A percentile compares a stretch with the other conserved stretches of the same genome.
Evolutionary conservation across 2,329 filamentous ascomycete genomes (phyloP).

Genomic region (Helicocarpus griseus): DNA sequence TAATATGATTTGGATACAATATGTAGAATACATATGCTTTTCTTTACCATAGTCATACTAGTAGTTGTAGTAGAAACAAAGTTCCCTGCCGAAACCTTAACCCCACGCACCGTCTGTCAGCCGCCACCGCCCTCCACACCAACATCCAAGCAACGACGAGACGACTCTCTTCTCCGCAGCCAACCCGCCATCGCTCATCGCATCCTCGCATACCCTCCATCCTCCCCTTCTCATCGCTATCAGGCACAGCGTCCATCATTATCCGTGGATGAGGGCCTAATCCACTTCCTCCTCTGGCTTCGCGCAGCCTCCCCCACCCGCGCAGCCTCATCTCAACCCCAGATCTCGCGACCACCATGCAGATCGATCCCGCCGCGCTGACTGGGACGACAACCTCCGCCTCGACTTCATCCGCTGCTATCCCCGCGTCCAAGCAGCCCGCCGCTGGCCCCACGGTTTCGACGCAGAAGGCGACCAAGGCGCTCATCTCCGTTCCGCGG

Average conservation of each 20-base stretch:
- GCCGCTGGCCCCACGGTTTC: slow-evolving; percentile 14
- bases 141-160: neutral
- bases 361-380: slow-evolving; percentile 37
- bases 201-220: neutral
- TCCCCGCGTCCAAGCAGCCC: slow-evolving; percentile 23
- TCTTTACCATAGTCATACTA: no score
- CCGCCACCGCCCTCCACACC: neutral
- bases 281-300: slow-evolving; percentile 25
- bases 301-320: slow-evolving; percentile 25
- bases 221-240: neutral
- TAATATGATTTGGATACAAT: no score
- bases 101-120: neutral
- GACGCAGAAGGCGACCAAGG: slow-evolving; percentile 41
- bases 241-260: slow-evolving; percentile 6
- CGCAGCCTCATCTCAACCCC: slow-evolving; percentile 18
- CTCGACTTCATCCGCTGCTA: slow-evolving; percentile 18
- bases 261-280: slow-evolving; percentile 30
- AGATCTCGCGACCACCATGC: slow-evolving; percentile 28
- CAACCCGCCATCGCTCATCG: neutral
- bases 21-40: no score
- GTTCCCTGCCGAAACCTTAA: no score
- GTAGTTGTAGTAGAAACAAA: no score
- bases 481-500: slow-evolving; percentile 46
- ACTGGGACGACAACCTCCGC: slow-evolving; percentile 32
- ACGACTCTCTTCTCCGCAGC: neutral